Conservation (phyloP, 2,329 filamentous ascomycete species). For the Botrytis fragariae region DNA sequence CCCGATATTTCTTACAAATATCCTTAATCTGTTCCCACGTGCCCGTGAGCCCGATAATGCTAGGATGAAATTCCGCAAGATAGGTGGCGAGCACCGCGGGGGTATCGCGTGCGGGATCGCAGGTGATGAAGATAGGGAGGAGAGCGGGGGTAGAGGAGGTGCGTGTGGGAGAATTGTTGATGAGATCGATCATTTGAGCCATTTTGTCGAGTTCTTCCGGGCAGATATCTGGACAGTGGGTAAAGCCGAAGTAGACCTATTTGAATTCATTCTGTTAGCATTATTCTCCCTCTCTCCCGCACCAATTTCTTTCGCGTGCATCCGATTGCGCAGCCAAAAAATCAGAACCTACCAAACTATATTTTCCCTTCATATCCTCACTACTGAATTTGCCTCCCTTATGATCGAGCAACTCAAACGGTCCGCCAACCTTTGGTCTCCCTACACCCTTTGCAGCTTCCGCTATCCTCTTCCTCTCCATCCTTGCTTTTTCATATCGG, state of each 20-base stretch:
- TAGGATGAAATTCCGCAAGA: constrained; percentile 83
- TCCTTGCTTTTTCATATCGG: constrained; percentile 84
- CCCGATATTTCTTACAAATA: constrained; percentile 91
- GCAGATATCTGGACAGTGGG: constrained; percentile 97
- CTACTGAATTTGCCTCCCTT: constrained; percentile 75
- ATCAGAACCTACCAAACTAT: constrained; percentile 63
- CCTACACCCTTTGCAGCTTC: constrained; percentile 93
- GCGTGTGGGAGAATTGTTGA: constrained; percentile 46
- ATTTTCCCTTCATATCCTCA: constrained; percentile 81
- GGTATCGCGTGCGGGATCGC: constrained; percentile 88
- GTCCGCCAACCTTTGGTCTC: constrained; percentile 86
- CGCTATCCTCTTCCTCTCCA: constrained; percentile 84
- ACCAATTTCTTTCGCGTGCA: too few species aligned
- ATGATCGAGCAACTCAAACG: constrained; percentile 79
- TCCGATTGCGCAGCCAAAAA: neutral
- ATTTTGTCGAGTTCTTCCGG: constrained; percentile 99
- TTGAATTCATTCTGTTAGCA: neutral
- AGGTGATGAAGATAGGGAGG: constrained; percentile 84
- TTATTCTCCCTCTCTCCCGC: rapidly evolving
- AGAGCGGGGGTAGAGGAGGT: constrained; percentile 45
- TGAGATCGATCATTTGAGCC: constrained; percentile 85
- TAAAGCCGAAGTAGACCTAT: constrained; percentile 97
- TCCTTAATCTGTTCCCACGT: constrained; percentile 92
- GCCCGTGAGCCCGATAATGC: constrained; percentile 85
- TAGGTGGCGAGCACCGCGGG: constrained; percentile 83